Conservation (phyloP, 2,329 filamentous ascomycete genomes). For the Septoria petroselini region DNA sequence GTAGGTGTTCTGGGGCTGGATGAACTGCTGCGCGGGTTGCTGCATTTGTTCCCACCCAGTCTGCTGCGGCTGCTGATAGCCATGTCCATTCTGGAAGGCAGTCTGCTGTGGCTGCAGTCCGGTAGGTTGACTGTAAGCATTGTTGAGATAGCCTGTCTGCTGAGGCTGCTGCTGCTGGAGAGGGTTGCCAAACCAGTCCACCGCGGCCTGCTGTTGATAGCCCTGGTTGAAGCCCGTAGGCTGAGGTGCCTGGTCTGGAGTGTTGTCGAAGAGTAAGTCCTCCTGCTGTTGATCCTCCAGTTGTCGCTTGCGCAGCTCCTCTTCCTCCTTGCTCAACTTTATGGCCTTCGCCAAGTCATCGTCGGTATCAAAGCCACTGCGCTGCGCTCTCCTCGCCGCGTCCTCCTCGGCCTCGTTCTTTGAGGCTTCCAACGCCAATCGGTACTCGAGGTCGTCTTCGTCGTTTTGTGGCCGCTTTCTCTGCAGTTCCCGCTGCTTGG, state of each 20-base stretch:
- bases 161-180: slow-evolving; percentile 60
- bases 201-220: slow-evolving; percentile 92
- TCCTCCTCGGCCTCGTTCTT: slow-evolving; percentile 95
- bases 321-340: slow-evolving; percentile 89
- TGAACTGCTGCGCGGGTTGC: slow-evolving; percentile 50
- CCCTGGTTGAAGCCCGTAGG: slow-evolving; percentile 92
- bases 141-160: slow-evolving; percentile 64
- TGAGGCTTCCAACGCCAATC: slow-evolving; percentile 87
- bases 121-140: slow-evolving; percentile 71
- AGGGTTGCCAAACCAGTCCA: slow-evolving; percentile 96
- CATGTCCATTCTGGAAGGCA: slow-evolving; percentile 67
- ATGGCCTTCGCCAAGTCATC: slow-evolving; percentile 94
- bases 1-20: slow-evolving; percentile 61
- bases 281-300: slow-evolving; percentile 77
- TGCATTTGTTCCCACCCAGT: slow-evolving; percentile 64
- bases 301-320: slow-evolving; percentile 80
- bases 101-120: slow-evolving; percentile 64
- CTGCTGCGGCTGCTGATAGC: slow-evolving; percentile 58
- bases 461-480: slow-evolving; percentile 44
- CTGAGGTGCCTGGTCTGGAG: slow-evolving; percentile 61
- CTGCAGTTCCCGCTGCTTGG: slow-evolving; percentile 38
- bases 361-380: slow-evolving; percentile 55
- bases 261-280: slow-evolving; percentile 82
- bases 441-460: slow-evolving; percentile 81
- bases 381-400: slow-evolving; percentile 62